A percentile compares a stretch with the other conserved stretches of the same genome.
Conservation (phyloP, 192 early-diverging fungal species). For the Podila epigama region DNA sequence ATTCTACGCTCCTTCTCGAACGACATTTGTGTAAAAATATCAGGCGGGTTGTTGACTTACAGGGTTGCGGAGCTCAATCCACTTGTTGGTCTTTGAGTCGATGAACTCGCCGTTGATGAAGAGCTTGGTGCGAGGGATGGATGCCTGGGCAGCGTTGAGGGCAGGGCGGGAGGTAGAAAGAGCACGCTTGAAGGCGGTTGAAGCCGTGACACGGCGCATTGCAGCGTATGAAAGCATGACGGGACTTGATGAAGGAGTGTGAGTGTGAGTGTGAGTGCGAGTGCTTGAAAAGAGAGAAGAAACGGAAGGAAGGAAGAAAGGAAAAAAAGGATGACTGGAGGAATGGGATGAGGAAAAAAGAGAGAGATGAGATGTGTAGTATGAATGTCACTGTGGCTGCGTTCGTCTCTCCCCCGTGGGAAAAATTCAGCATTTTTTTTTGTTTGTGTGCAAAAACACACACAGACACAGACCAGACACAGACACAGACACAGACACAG, state of each 20-base stretch:
- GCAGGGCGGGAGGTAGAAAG: conserved; percentile 37
- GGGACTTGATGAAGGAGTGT: too few species aligned
- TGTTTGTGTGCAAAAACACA: neutral
- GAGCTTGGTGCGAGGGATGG: conserved; percentile 56
- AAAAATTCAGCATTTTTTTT: neutral
- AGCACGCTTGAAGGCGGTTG: conserved; percentile 42
- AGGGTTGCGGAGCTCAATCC: conserved; percentile 92
- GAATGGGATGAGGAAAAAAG: neutral
- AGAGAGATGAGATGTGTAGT: neutral
- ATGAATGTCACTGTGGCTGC: conserved; percentile 6
- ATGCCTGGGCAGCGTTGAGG: conserved; percentile 27
- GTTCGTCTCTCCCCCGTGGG: neutral
- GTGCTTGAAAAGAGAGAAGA: neutral
- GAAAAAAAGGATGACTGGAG: neutral
- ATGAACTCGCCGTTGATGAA: conserved; percentile 94
- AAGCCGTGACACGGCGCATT: conserved; percentile 45
- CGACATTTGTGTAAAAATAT: neutral
- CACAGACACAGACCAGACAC: neutral
- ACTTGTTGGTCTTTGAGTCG: conserved; percentile 83
- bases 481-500: neutral
- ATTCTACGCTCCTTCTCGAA: neutral
- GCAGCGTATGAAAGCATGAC: conserved; percentile 42
- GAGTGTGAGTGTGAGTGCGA: neutral
- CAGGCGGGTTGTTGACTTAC: conserved; percentile 52
- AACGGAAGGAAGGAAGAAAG: neutral